Evolutionary conservation across 2,329 filamentous ascomycete species (phyloP).

Genomic region (Trichophyton benhamiae): DNA sequence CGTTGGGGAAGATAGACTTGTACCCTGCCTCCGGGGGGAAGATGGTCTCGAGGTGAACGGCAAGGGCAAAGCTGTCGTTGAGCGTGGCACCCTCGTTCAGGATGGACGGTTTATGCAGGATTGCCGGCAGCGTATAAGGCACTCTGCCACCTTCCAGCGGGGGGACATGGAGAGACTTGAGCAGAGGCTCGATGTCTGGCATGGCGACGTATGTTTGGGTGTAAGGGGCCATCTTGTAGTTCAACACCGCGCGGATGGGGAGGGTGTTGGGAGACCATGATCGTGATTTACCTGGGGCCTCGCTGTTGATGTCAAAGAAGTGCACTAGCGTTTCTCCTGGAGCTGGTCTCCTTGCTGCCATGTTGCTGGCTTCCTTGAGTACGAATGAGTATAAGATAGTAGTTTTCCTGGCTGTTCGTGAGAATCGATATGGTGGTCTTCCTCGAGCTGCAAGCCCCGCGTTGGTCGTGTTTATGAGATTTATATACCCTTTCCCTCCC

Average conservation of each 20-base stretch:
- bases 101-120: conserved; percentile 25
- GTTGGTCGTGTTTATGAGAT: neutral
- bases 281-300: conserved; percentile 4
- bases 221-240: conserved; percentile 32
- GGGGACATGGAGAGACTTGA: conserved; percentile 18
- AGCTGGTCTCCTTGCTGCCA: neutral
- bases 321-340: conserved; percentile 9
- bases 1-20: conserved; percentile 22
- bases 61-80: conserved; percentile 27
- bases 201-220: conserved; percentile 31
- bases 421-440: neutral
- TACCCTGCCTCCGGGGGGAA: conserved; percentile 26
- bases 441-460: neutral
- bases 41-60: conserved; percentile 27
- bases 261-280: conserved; percentile 26
- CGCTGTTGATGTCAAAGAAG: conserved; percentile 13
- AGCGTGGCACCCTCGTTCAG: conserved; percentile 5
- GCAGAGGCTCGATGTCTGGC: conserved; percentile 28
- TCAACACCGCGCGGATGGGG: conserved; percentile 32
- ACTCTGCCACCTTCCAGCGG: conserved; percentile 4
- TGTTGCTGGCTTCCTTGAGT: neutral
- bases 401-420: too few relatives aligned
- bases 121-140: conserved; percentile 29
- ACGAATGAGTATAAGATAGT: too few relatives aligned
- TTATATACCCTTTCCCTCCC: neutral